A percentile compares a stretch with the other conserved stretches of the same genome.
These are phyloP conservation scores for Hypomyces rosellus DNA, from an alignment of 2,329 filamentous ascomycete species.

Conservation along the genomic window DNA sequence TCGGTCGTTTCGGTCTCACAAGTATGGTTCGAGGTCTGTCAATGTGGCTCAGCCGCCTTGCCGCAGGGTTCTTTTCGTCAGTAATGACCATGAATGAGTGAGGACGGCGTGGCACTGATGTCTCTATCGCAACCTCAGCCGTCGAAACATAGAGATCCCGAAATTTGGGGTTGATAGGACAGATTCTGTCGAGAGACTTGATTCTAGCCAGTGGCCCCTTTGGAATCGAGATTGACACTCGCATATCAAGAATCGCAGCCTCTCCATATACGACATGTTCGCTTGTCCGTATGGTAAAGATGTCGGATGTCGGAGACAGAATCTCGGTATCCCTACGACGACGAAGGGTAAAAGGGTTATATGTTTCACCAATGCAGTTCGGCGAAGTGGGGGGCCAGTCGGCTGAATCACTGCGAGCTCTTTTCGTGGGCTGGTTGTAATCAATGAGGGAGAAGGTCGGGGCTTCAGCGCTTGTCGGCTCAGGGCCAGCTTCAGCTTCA, in stretches of 20 bases:
- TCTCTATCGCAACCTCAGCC: constrained; percentile 17
- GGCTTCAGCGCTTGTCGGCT: constrained; percentile 11
- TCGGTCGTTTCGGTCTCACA: constrained; percentile 22
- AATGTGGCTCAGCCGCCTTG: constrained; percentile 19
- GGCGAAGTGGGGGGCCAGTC: constrained; percentile 22
- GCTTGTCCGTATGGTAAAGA: constrained; percentile 26
- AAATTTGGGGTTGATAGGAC: constrained; percentile 23
- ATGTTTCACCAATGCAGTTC: constrained; percentile 31
- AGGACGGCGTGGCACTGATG: constrained; percentile 14
- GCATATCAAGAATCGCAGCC: constrained; percentile 33
- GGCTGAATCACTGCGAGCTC: constrained; percentile 11
- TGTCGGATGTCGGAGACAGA: constrained; percentile 28
- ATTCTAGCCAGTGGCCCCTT: constrained; percentile 21
- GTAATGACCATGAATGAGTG: constrained; percentile 23
- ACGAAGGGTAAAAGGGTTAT: constrained; percentile 11
- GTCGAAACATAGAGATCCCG: constrained; percentile 25
- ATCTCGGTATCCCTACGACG: constrained; percentile 3
- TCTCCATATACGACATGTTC: constrained; percentile 35
- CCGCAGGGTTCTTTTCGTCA: constrained; percentile 15
- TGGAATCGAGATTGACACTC: constrained; percentile 18
- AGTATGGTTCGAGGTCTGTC: constrained; percentile 26
- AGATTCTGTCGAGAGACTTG: constrained; percentile 33
- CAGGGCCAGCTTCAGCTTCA: constrained; percentile 14
- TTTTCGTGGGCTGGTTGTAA: constrained; percentile 18
- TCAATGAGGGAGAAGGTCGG: constrained; percentile 25